Evolutionary conservation across 495 filamentous ascomycete genomes (phyloP), one percentile per base, ranked within the genome.

Genomic region (Daldinia vernicosa): DNA sequence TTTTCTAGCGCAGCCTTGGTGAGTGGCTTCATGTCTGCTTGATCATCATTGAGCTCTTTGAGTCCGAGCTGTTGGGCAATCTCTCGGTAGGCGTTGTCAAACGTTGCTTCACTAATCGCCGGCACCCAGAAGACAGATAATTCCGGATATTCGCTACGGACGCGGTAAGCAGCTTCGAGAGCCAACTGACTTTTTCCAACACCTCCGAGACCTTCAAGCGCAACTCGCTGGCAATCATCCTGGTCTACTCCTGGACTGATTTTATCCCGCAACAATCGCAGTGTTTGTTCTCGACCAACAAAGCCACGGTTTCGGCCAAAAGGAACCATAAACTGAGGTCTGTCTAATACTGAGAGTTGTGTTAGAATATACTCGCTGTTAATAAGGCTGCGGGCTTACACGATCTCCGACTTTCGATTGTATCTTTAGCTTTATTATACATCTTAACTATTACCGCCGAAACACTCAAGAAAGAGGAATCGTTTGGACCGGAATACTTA

Each of bases 171-270:
- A 58, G 79, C 82, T 70, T 88, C 84, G 54, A 89, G 84, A 1
- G 86, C 85, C 52, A 87, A 80, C 62, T 88, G 83, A 0, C 84
- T 85, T 74, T 88, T 88, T 8, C 83, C 86, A 51, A 71, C 59
- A 8, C 74, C 74, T 77, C 85, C 84, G 7, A 86, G 80, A 19
- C 84, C 84, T 32, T 82, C 80, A 51, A 87, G 67, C 3, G 77
- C 81, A 32, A 76, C 77, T 26, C 81, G 74, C 14, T 81, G 82
- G 33, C 76, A 82, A 19, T 79, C 56, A 64, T 57, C 53, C 26
- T 52, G 43, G 45, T 40, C 65, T 51, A 50, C 56, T 22, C 56
- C 60, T 19, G 66, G 59, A 50, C 67, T 27, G 52, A 80, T 66
- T 65, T 35, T 75, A 6, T 67, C 26, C 5, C 76, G 52, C 33